Percentiles rank a stretch among this genome's conserved stretches.
phyloP scores from a whole-genome alignment of 345 rosid genomes.

The Trapa bicornis region DNA sequence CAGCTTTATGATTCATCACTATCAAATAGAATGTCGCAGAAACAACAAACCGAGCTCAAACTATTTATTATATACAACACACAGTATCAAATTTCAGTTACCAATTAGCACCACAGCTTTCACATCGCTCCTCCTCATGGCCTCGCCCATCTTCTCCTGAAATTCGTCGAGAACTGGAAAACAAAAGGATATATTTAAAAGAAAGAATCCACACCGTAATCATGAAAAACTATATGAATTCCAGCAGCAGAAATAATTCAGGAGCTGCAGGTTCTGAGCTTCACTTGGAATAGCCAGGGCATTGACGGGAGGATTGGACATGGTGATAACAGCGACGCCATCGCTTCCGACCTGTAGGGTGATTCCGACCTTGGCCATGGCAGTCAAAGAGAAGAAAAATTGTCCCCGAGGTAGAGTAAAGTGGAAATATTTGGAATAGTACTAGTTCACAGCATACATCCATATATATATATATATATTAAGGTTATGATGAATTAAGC shows the following conservation, averaged over 20 bases:
- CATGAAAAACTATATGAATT: not conserved
- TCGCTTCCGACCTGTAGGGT: slow-evolving; percentile 68
- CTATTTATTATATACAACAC: not conserved
- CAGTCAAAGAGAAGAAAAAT: not conserved
- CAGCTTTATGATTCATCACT: not conserved
- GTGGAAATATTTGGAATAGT: too few relatives aligned
- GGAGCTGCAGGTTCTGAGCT: not conserved
- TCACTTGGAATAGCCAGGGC: slow-evolving; percentile 67
- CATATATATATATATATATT: too few relatives aligned
- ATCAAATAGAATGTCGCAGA: not conserved
- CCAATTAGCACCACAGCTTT: slow-evolving; percentile 81
- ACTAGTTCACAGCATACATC: too few relatives aligned
- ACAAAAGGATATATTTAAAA: not conserved
- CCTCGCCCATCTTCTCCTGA: slow-evolving; percentile 62
- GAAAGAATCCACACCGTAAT: not conserved
- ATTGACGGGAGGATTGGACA: slow-evolving; percentile 91
- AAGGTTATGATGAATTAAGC: too few relatives aligned
- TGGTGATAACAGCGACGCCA: slow-evolving; percentile 80
- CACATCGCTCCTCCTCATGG: slow-evolving; percentile 59
- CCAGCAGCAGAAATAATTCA: not conserved
- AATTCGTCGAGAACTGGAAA: slow-evolving; percentile 55
- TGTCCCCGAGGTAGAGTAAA: not conserved
- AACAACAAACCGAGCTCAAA: not conserved
- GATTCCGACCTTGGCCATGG: slow-evolving; percentile 47
- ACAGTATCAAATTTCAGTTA: slow-evolving; percentile 8